Evolutionary conservation across 495 filamentous ascomycete genomes (phyloP), one percentile per base, ranked within the genome.

Genomic region (Penicillium ochrochloron): DNA sequence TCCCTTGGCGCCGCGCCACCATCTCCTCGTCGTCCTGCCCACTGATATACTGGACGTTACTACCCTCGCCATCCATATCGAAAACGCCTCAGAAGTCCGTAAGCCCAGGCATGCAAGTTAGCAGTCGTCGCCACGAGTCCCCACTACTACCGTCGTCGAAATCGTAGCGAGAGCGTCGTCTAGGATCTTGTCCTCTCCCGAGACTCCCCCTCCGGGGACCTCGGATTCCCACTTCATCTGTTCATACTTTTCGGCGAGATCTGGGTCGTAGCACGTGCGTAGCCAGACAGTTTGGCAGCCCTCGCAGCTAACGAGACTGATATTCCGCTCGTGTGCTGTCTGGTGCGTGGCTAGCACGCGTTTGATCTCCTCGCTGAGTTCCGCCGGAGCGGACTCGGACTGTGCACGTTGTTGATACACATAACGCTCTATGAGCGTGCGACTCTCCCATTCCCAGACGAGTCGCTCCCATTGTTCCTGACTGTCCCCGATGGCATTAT

Each of bases 1-100:
- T 31, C 63, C 37, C 63, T 39, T 46, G 42, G 19, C 10, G 12
- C 12, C 48, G 31, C 19, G 48, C 63, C 41, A 52, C 31, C 23
- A 61, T 56, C 35, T 65, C 63, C 25, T 61, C 51, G 41, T 60
- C 63, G 48, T 65, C 37, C 29, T 65, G 59, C 17, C 63, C 63
- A 35, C 41, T 53, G 21, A 35, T 23, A 35, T 61, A 65, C n/a
- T 21, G 27, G 5, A 62, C 27, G n/a, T 39, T 41, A 41, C 37
- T 39, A 8, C 33, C 63, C n/a, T 59, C 63, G 42, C 63, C 57
- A 61, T 65, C 57, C 19, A 41, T 41, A 19, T 60, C 31, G 15
- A 14, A 21, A 41, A 61, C 46, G 23, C 57, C 57, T 0, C 35
- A 10, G 34, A 65, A 65, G 23, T 65, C 62, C 25, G 63, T 65